phyloP scores from a whole-genome alignment of 805 yeast genomes.

The Blastobotrys chiropterorum region DNA sequence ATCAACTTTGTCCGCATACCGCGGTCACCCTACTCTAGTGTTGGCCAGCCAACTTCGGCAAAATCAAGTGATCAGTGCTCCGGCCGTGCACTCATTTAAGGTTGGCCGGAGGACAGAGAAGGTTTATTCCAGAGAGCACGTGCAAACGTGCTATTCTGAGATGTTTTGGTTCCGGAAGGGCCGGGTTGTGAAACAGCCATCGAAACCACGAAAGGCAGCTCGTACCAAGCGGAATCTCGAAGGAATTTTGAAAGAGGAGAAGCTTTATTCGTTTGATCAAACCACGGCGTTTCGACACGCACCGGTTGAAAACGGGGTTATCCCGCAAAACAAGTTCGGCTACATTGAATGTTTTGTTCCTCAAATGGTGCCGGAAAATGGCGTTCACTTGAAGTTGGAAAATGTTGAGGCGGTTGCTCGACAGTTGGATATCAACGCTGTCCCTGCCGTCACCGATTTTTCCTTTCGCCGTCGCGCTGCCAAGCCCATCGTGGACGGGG shows the following conservation, averaged over 20 bases:
- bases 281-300: conserved; percentile 61
- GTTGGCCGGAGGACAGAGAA: conserved; percentile 36
- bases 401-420: conserved; percentile 58
- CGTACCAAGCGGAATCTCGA: conserved; percentile 22
- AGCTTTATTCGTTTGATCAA: conserved; percentile 65
- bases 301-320: conserved; percentile 50
- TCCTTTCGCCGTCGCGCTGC: conserved; percentile 49
- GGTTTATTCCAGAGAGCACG: conserved; percentile 60
- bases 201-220: conserved; percentile 7
- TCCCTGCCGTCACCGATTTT: conserved; percentile 70
- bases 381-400: conserved; percentile 47
- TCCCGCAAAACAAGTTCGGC: conserved; percentile 66
- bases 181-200: conserved; percentile 60
- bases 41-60: conserved; percentile 56
- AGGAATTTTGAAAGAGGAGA: conserved; percentile 34
- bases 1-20: conserved; percentile 19
- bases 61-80: conserved; percentile 49
- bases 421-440: conserved; percentile 56
- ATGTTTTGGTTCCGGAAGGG: conserved; percentile 86
- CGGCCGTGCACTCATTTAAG: conserved; percentile 17
- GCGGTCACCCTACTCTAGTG: conserved; percentile 66
- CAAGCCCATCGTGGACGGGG: conserved; percentile 59
- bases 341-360: conserved; percentile 67
- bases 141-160: conserved; percentile 59
- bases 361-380: conserved; percentile 70